Base-by-base conservation (phyloP, 306 rosid species). In the Dalbergia cultrata region DNA sequence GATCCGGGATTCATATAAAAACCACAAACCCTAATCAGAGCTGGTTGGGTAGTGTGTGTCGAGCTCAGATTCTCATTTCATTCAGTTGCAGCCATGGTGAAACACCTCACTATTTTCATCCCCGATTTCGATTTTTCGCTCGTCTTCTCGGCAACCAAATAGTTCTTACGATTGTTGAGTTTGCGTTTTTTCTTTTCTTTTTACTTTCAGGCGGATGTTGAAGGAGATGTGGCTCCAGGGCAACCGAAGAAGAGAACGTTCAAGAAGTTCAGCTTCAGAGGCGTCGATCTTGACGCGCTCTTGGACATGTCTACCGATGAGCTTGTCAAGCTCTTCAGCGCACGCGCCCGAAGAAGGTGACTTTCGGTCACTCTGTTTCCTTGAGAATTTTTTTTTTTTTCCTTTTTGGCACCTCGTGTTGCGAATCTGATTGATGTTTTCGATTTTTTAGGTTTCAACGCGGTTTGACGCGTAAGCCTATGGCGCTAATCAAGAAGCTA, bases 181-280 rank as follows among this genome's bases (percentile, higher is more conserved):
- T 26, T 26, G 31, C 31, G 31, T 26, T 13, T 54, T 6, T 5
- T 7, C 4, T 17, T 66, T 37, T 56, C 4, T 13, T 5, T 75
- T 72, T 1, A 39, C 8, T 8, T 16, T 63, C 79, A 90, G 94
- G 94, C 91, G 78, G 94, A 87, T 14, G 88, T 87, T 81, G 94
- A 85, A 72, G 13, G 78, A 19, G 92, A 90, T 31, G 92, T 88
- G 5, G 87, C 79, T 6, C 81, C 90, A 9, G 90, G 89, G n/a
- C 84, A 41, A 53, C 92, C 94, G 18, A 90, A 90, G 92, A 90
- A 90, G 90, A 90, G 94, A 54, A 90, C 94, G 71, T 90, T 90
- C 82, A 90, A 86, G 89, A 90, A 90, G 86, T 90, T 90, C 83
- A 90, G 94, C 80, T 90, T 90, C 88, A 84, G 82, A 70, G 94